These are phyloP conservation scores for Botrytis byssoidea DNA, from an alignment of 2,329 filamentous ascomycete species.

Conservation along the genomic window DNA sequence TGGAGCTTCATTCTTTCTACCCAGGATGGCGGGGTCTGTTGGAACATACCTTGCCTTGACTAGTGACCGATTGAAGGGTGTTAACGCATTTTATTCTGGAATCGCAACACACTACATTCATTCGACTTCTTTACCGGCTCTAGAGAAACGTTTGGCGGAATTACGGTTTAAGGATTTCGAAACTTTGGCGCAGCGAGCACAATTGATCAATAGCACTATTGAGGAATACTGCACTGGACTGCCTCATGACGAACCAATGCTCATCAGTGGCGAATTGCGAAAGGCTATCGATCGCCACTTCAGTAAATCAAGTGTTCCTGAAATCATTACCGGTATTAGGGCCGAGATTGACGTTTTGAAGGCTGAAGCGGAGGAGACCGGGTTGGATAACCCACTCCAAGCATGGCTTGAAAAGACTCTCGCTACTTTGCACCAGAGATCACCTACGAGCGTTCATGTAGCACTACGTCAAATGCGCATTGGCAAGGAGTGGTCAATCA, in stretches of 20 bases:
- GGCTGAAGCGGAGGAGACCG: slow-evolving; percentile 35
- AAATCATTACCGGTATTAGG: slow-evolving; percentile 62
- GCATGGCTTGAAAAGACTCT: slow-evolving; percentile 80
- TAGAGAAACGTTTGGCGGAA: slow-evolving; percentile 85
- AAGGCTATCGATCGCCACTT: slow-evolving; percentile 84
- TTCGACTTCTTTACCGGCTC: slow-evolving; percentile 76
- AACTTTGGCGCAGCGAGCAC: slow-evolving; percentile 58
- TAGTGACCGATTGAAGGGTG: slow-evolving; percentile 76
- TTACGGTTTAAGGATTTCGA: slow-evolving; percentile 82
- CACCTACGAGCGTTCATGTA: slow-evolving; percentile 84
- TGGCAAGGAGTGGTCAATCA: slow-evolving; percentile 74
- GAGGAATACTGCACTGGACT: slow-evolving; percentile 88
- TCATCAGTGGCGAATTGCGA: slow-evolving; percentile 68
- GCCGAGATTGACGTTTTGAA: slow-evolving; percentile 24
- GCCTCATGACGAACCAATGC: slow-evolving; percentile 69
- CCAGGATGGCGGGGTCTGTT: slow-evolving; percentile 79
- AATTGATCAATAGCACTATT: slow-evolving; percentile 79
- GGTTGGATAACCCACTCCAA: slow-evolving; percentile 43
- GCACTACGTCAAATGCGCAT: slow-evolving; percentile 78
- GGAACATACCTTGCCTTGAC: slow-evolving; percentile 94
- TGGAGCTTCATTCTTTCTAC: slow-evolving; percentile 92
- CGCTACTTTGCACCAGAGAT: slow-evolving; percentile 71
- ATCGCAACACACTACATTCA: slow-evolving; percentile 96
- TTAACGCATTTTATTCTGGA: slow-evolving; percentile 85
- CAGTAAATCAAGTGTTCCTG: slow-evolving; percentile 61